Evolutionary conservation across 441 rosid genomes (phyloP), one percentile per base, ranked within the genome.

Genomic region (Pelargonium cotyledonis): DNA sequence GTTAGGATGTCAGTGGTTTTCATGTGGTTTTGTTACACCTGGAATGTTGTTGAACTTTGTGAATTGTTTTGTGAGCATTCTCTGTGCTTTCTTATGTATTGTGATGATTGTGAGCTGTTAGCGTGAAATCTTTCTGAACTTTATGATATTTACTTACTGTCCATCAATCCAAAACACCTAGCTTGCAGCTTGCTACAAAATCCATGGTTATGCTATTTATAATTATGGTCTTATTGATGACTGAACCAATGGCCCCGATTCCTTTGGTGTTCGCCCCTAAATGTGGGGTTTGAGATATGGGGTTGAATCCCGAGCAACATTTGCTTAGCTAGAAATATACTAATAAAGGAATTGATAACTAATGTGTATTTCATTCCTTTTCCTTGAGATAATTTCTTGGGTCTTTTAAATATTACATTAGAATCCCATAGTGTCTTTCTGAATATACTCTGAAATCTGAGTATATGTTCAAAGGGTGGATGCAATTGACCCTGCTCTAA

Each of bases 401-500:
- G 40, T 6, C 31, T 16, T 72, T 26, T 16, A 31, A 15, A 18
- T 53, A 3, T 29, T 63, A 2, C n/a, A 57, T 62, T 41, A 70
- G 9, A 41, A 19, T 68, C 23, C 68, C 47, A 4, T 65, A 61
- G 19, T 6, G n/a, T 29, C 76, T 65, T 14, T 65, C 55, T 0
- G 57, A 65, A 16, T 15, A 6, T 68, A 5, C 15, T 26, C 35
- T 66, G 60, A 51, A 41, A 18, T 53, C 8, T 65, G 58, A 65
- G 55, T 69, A 19, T 57, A 1, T 69, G 58, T 60, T 63, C 75
- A 79, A 80, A 87, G 96, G 79, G 66, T 85, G 64, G 96, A 89
- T 77, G 89, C 85, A 2, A 80, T 94, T 74, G 96, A 91, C 72
- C 94, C 92, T 40, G 92, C 91, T 0, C 78, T 94, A 40, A 85